Evolutionary conservation across 805 yeast genomes (phyloP).

Genomic region (Starmerella floris): DNA sequence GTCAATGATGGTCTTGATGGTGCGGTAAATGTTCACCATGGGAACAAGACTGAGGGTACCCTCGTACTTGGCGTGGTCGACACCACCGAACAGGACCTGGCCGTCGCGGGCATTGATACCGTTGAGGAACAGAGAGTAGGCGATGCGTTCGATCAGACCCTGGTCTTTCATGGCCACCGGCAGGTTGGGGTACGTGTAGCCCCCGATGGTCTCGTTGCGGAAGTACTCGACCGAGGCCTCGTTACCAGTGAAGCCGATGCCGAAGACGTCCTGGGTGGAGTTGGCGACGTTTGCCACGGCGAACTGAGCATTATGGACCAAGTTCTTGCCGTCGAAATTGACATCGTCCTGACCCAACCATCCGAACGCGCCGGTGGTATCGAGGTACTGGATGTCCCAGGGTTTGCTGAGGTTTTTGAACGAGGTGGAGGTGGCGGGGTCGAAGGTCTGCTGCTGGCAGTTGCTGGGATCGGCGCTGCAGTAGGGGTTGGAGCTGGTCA

Average conservation of each 20-base stretch:
- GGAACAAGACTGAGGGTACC: conserved; percentile 30
- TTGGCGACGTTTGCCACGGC: conserved; percentile 58
- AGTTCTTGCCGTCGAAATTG: conserved; percentile 33
- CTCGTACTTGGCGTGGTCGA: conserved; percentile 33
- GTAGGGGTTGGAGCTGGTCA: conserved; percentile 12
- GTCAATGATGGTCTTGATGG: conserved; percentile 3
- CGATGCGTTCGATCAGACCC: conserved; percentile 32
- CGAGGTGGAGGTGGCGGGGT: conserved; percentile 21
- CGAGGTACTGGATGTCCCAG: conserved; percentile 34
- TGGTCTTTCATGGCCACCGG: conserved; percentile 28
- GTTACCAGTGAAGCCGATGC: conserved; percentile 26
- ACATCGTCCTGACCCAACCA: conserved; percentile 48
- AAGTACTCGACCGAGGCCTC: conserved; percentile 21
- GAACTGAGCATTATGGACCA: conserved; percentile 39
- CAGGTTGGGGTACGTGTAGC: conserved; percentile 22
- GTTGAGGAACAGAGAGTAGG: conserved; percentile 37
- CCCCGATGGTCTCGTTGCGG: conserved; percentile 6
- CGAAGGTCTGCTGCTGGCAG: conserved; percentile 23
- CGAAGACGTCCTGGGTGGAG: conserved; percentile 51
- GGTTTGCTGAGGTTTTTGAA: conserved; percentile 16
- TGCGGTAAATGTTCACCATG: conserved; percentile 17
- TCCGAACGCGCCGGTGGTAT: conserved; percentile 35
- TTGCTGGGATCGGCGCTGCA: conserved; percentile 4
- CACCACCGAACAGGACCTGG: conserved; percentile 34
- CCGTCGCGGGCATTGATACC: conserved; percentile 27